phyloP scores from a whole-genome alignment of 164 flowering plant species.

The Saururus chinensis region DNA sequence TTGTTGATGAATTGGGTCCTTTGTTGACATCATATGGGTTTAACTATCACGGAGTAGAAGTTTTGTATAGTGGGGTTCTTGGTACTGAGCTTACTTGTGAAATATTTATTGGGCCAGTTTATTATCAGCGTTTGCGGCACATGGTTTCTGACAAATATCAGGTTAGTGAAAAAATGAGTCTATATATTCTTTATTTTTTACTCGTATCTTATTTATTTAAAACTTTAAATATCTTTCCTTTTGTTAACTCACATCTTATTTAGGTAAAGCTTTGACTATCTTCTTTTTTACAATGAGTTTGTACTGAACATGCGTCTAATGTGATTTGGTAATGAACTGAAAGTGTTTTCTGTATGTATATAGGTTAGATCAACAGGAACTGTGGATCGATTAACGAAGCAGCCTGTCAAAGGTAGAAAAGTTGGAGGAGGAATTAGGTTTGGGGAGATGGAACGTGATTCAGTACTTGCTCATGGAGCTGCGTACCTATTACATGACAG shows the following conservation, averaged over 20 bases:
- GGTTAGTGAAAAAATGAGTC: constrained; percentile 31
- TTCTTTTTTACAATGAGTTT: background rate
- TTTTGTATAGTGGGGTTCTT: constrained; percentile 80
- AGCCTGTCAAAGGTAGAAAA: constrained; percentile 91
- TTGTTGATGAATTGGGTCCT: constrained; percentile 77
- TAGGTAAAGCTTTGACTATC: background rate
- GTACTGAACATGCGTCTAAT: background rate
- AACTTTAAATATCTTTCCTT: no score
- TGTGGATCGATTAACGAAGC: constrained; percentile 70
- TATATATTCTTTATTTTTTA: no score
- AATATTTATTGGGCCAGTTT: constrained; percentile 95
- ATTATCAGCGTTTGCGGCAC: constrained; percentile 91
- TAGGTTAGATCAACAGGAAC: constrained; percentile 91
- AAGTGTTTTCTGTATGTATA: background rate
- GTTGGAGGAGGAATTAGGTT: constrained; percentile 90
- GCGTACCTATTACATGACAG: constrained; percentile 86
- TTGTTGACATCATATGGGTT: constrained; percentile 55
- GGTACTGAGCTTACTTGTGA: constrained; percentile 82
- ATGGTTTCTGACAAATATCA: constrained; percentile 98
- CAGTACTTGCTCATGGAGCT: constrained; percentile 92
- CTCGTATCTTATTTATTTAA: no score
- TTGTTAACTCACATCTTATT: no score
- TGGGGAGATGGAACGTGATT: constrained; percentile 97
- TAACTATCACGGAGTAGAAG: constrained; percentile 73
- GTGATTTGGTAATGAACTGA: no score